phyloP scores from a whole-genome alignment of 2,329 filamentous ascomycete genomes.

The Thermothelomyces thermophilus region DNA sequence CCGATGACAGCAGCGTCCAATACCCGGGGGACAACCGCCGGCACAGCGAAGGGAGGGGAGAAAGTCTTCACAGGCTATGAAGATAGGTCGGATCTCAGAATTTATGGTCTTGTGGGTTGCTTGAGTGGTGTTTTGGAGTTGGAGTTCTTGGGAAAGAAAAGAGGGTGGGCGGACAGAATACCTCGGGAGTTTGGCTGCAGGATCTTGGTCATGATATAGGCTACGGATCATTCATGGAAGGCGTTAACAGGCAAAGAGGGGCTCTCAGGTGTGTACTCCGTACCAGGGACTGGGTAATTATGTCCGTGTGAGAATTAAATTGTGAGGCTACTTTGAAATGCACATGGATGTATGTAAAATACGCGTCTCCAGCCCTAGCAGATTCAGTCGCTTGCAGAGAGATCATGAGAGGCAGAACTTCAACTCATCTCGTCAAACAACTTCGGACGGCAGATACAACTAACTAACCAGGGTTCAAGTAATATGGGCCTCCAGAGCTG shows the following conservation, averaged over 20 bases:
- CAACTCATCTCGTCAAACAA: too few relatives aligned
- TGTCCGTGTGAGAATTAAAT: background rate
- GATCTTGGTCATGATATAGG: background rate
- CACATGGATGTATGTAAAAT: too few relatives aligned
- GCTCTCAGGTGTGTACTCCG: background rate
- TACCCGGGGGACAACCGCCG: constrained; percentile 4
- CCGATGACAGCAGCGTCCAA: background rate
- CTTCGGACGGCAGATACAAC: too few relatives aligned
- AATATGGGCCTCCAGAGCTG: too few relatives aligned
- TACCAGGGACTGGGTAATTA: background rate
- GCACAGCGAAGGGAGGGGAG: constrained; percentile 18
- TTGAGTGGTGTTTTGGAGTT: background rate
- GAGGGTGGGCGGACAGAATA: background rate
- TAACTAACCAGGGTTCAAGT: too few relatives aligned
- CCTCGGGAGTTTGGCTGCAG: background rate
- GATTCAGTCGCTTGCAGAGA: too few relatives aligned
- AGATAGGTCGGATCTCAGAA: background rate
- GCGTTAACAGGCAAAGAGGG: background rate
- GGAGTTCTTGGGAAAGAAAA: background rate
- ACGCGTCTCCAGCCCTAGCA: too few relatives aligned
- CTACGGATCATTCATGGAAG: background rate
- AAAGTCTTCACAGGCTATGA: constrained; percentile 21
- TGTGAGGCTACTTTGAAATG: background rate
- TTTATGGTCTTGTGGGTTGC: background rate
- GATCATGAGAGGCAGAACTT: too few relatives aligned